Evolutionary conservation across 306 rosid genomes (phyloP).

Genomic region (Cucumis hystrix): DNA sequence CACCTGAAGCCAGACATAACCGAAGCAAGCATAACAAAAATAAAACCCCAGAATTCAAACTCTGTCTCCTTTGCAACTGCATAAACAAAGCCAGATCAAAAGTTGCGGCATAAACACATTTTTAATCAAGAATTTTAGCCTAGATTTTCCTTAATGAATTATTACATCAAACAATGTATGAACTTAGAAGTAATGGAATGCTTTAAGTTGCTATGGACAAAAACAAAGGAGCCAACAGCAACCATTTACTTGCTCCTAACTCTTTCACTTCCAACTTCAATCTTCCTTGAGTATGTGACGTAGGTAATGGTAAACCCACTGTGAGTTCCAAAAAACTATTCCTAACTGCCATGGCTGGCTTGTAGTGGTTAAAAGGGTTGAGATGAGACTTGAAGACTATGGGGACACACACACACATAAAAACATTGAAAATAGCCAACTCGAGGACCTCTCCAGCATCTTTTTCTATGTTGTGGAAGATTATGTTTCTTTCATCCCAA

Average conservation of each 20-base stretch:
- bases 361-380: not conserved
- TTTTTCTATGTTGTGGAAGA: too few relatives aligned
- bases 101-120: conserved; percentile 7
- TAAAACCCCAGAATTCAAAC: conserved; percentile 73
- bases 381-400: too few relatives aligned
- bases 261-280: not conserved
- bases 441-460: too few relatives aligned
- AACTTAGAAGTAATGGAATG: not conserved
- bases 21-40: conserved; percentile 96
- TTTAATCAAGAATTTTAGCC: not conserved
- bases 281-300: not conserved
- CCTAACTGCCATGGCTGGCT: not conserved
- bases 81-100: not conserved
- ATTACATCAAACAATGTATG: not conserved
- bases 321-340: not conserved
- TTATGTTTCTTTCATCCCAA: too few relatives aligned
- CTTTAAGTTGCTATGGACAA: not conserved
- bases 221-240: not conserved
- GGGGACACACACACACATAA: too few relatives aligned
- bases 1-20: conserved; percentile 98
- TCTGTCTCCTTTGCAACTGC: conserved; percentile 87
- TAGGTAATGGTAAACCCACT: not conserved
- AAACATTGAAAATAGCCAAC: too few relatives aligned
- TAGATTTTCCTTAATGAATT: not conserved
- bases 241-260: too few relatives aligned